These are phyloP conservation scores for Nothophoma quercina DNA, from an alignment of 2,329 filamentous ascomycete genomes.

Conservation along the genomic window DNA sequence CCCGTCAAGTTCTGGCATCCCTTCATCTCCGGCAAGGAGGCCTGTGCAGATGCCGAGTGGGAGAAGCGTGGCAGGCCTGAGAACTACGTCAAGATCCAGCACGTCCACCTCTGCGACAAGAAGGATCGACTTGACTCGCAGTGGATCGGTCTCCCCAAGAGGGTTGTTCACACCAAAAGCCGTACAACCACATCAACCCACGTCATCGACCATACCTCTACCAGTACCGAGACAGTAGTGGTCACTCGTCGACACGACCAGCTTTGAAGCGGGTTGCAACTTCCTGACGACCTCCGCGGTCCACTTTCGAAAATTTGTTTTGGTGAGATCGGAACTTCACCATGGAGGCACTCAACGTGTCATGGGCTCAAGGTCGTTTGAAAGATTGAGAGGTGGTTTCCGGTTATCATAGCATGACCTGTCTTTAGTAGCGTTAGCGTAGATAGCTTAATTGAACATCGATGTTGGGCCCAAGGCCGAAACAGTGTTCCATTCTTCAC, in stretches of 20 bases:
- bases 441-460: constrained; percentile 9
- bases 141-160: constrained; percentile 15
- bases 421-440: constrained; percentile 14
- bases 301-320: too few relatives aligned
- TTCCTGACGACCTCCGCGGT: too few relatives aligned
- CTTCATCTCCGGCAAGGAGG: background rate
- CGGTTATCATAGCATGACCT: background rate
- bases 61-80: constrained; percentile 25
- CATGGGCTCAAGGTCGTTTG: background rate
- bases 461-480: constrained; percentile 25
- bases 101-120: constrained; percentile 10
- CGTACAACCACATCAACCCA: background rate
- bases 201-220: background rate
- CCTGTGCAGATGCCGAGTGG: constrained; percentile 35
- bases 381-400: background rate
- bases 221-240: background rate
- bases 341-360: too few relatives aligned
- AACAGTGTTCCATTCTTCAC: background rate
- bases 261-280: background rate
- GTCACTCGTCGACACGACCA: constrained; percentile 3
- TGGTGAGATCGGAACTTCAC: too few relatives aligned
- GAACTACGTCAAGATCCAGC: constrained; percentile 24
- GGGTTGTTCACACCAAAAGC: background rate
- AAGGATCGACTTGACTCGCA: constrained; percentile 8
- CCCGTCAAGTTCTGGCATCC: constrained; percentile 27